Conservation (phyloP, 768 basidiomycete species). For the Tephrocybe rancida region DNA sequence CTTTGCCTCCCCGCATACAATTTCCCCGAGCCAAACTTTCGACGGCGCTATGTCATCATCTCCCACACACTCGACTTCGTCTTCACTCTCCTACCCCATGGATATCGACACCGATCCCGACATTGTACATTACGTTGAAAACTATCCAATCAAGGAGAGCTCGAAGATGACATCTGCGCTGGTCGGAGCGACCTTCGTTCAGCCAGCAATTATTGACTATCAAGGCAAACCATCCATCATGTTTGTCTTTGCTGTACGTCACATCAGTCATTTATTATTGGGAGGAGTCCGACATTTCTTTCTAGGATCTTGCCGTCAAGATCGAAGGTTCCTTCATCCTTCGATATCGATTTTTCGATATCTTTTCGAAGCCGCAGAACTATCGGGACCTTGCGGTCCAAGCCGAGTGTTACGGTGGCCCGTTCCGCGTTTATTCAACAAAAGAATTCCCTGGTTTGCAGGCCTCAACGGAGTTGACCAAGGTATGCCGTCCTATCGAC, state of each 20-base stretch:
- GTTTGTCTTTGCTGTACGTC: constrained; percentile 66
- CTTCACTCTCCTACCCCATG: background rate
- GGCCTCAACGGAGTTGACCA: constrained; percentile 68
- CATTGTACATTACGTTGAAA: constrained; percentile 43
- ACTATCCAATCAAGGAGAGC: constrained; percentile 45
- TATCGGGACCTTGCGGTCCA: constrained; percentile 45
- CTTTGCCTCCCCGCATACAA: constrained; percentile 12
- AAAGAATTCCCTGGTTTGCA: constrained; percentile 72
- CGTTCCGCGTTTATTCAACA: constrained; percentile 68
- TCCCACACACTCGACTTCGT: constrained; percentile 10
- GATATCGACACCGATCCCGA: constrained; percentile 22
- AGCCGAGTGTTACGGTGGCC: constrained; percentile 66
- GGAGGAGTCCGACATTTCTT: background rate
- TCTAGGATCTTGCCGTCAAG: constrained; percentile 74
- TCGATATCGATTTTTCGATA: constrained; percentile 67
- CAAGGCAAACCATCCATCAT: constrained; percentile 57
- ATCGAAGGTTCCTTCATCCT: constrained; percentile 67
- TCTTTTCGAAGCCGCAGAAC: constrained; percentile 43
- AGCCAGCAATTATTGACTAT: constrained; percentile 56
- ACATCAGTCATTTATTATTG: background rate
- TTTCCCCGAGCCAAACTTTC: constrained; percentile 1
- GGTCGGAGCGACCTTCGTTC: constrained; percentile 64
- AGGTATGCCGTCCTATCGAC: constrained; percentile 37
- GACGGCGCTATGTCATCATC: constrained; percentile 1
- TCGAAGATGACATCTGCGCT: constrained; percentile 55